Evolutionary conservation across 2,329 filamentous ascomycete species (phyloP).

Genomic region (Gremmenia infestans): DNA sequence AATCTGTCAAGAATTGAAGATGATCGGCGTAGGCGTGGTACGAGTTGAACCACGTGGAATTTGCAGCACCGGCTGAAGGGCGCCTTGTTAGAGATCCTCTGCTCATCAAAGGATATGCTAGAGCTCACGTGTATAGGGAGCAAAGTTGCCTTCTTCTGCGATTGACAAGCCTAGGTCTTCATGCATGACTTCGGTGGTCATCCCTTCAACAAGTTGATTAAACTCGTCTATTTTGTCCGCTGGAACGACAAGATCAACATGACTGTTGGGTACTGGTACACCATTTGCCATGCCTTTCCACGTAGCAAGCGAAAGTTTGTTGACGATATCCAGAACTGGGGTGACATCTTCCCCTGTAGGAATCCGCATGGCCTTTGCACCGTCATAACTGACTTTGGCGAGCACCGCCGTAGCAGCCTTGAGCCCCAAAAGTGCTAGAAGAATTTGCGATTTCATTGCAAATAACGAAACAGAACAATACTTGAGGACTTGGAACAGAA

Average conservation of each 20-base stretch:
- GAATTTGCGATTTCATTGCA: constrained; percentile 3
- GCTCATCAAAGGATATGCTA: neutral
- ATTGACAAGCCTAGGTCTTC: constrained; percentile 41
- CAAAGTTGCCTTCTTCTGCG: constrained; percentile 31
- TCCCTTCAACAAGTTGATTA: constrained; percentile 30
- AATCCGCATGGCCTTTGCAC: constrained; percentile 38
- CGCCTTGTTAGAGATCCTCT: neutral
- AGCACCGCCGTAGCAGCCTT: neutral
- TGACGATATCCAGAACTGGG: constrained; percentile 32
- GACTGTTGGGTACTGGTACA: constrained; percentile 19
- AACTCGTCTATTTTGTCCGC: constrained; percentile 36
- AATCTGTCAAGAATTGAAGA: constrained; percentile 41
- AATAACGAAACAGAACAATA: neutral
- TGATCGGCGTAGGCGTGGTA: constrained; percentile 52
- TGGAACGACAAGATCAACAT: constrained; percentile 40
- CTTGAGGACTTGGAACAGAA: neutral
- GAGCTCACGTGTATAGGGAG: constrained; percentile 3
- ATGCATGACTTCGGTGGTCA: constrained; percentile 36
- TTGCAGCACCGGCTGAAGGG: constrained; percentile 21
- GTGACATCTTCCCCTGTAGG: constrained; percentile 31
- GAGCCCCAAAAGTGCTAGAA: neutral
- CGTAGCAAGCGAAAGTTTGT: constrained; percentile 32
- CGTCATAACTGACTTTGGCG: constrained; percentile 35
- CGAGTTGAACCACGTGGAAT: constrained; percentile 45
- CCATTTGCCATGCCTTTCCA: constrained; percentile 32